A percentile compares a stretch with the other conserved stretches of the same genome.
Evolutionary conservation across 202 grass and related monocot species (phyloP).

Genomic region (Saccharum hybrid): DNA sequence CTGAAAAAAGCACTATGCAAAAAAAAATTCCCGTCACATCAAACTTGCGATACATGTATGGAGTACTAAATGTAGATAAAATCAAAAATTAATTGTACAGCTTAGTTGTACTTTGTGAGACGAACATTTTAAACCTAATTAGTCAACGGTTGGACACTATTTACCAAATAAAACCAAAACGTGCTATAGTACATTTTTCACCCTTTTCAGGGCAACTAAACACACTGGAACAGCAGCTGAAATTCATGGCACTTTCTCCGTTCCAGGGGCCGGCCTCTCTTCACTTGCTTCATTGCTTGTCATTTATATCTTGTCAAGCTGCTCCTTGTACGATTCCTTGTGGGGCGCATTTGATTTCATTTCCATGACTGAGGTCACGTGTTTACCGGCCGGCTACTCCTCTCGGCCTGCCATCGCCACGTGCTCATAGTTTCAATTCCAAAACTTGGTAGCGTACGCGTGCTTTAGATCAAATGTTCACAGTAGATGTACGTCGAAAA

Average conservation of each 20-base stretch:
- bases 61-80: no score
- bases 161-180: no score
- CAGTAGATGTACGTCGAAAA: background rate
- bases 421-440: background rate
- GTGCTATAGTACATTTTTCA: no score
- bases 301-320: no score
- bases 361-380: background rate
- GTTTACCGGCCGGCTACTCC: background rate
- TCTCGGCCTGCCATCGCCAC: background rate
- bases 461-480: background rate
- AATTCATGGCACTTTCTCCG: background rate
- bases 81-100: no score
- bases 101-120: no score
- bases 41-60: no score
- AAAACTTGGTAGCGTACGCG: background rate
- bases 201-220: no score
- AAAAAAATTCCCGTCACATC: no score
- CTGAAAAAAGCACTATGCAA: no score
- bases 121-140: no score
- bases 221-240: background rate
- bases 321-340: background rate
- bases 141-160: no score
- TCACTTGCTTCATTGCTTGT: background rate
- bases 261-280: background rate
- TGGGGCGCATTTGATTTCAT: background rate